These are phyloP conservation scores for Chenopodium berlandieri DNA, from an alignment of 148 eudicot species.

Conservation along the genomic window DNA sequence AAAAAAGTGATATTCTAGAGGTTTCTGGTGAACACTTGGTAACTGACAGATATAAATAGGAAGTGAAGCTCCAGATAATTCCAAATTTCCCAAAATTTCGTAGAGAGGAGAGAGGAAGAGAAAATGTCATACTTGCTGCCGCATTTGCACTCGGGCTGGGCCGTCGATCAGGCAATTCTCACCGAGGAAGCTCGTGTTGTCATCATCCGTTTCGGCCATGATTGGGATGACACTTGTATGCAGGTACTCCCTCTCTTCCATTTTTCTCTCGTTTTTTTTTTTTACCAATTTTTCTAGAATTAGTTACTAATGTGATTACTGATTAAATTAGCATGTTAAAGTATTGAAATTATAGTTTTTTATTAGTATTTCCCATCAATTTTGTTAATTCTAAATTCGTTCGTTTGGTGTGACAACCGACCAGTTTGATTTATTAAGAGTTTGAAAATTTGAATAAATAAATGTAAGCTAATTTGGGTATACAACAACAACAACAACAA, in stretches of 20 bases:
- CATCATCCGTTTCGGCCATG: slow-evolving; percentile 39
- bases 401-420: too few species aligned
- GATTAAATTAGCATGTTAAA: too few species aligned
- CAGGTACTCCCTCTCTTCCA: slow-evolving; percentile 16
- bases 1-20: neutral
- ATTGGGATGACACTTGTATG: slow-evolving; percentile 43
- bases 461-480: too few species aligned
- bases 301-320: too few species aligned
- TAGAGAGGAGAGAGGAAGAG: slow-evolving; percentile 4
- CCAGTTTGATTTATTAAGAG: too few species aligned
- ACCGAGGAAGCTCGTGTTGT: slow-evolving; percentile 37
- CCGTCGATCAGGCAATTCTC: slow-evolving; percentile 37
- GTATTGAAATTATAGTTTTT: too few species aligned
- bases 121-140: slow-evolving; percentile 32
- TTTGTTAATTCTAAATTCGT: too few species aligned
- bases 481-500: too few species aligned
- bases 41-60: neutral
- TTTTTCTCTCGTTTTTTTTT: neutral
- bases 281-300: neutral
- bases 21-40: neutral
- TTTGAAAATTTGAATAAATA: too few species aligned
- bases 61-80: neutral
- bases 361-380: too few species aligned
- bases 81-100: neutral
- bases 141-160: slow-evolving; percentile 35